Percentiles rank a stretch among this genome's conserved stretches.
These are phyloP conservation scores for Fusarium buxicola DNA, from an alignment of 2,329 filamentous ascomycete genomes.

Conservation along the genomic window DNA sequence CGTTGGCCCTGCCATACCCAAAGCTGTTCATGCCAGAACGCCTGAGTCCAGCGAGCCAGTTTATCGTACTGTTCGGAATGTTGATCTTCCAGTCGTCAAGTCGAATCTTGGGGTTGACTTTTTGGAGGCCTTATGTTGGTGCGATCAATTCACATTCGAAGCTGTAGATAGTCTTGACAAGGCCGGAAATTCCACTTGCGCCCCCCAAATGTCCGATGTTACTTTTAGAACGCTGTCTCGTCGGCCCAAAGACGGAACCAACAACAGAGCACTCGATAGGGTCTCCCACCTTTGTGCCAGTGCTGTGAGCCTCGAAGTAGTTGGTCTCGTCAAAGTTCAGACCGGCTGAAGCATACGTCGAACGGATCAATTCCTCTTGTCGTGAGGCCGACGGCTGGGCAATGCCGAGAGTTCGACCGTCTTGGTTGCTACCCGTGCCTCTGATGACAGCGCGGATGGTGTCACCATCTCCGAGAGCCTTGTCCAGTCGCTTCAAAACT, in stretches of 20 bases:
- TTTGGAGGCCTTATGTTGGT: conserved; percentile 13
- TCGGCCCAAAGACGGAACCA: background rate
- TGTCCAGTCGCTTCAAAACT: background rate
- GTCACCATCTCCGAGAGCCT: conserved; percentile 1
- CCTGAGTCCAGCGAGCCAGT: background rate
- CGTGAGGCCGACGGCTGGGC: background rate
- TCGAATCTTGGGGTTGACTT: conserved; percentile 11
- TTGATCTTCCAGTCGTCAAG: conserved; percentile 9
- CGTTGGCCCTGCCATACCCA: conserved; percentile 10
- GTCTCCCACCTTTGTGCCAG: conserved; percentile 6
- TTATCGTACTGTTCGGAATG: too few relatives aligned
- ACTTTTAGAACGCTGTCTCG: conserved; percentile 17
- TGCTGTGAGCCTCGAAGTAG: conserved; percentile 7
- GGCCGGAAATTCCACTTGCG: conserved; percentile 13
- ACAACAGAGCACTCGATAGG: conserved; percentile 5
- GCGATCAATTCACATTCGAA: conserved; percentile 23
- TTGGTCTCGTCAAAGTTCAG: conserved; percentile 2
- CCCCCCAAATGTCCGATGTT: conserved; percentile 35
- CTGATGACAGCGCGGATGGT: conserved; percentile 8
- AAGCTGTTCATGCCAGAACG: conserved; percentile 12
- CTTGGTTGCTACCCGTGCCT: background rate
- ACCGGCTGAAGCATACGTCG: background rate
- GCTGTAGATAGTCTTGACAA: conserved; percentile 25
- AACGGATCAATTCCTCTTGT: conserved; percentile 8
- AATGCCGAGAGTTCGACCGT: conserved; percentile 2